These are phyloP conservation scores for Lachancea lanzarotensis DNA, from an alignment of 805 yeast genomes.

Conservation along the genomic window DNA sequence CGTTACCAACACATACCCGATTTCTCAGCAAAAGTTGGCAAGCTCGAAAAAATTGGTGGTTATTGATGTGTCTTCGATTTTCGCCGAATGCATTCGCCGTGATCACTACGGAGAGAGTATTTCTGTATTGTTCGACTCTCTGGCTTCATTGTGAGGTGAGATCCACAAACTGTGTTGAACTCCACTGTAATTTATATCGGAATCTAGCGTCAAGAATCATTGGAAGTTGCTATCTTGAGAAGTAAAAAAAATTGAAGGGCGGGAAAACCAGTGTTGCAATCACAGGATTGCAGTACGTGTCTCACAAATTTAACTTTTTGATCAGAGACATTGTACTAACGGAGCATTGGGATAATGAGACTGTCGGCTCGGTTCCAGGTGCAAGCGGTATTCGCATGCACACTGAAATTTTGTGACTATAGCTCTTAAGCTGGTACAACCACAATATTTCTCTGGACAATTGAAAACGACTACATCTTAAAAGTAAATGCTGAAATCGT, in stretches of 20 bases:
- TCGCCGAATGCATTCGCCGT: conserved; percentile 97
- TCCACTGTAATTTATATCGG: conserved; percentile 4
- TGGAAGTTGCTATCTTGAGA: neutral
- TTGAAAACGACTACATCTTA: conserved; percentile 1
- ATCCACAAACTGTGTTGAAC: neutral
- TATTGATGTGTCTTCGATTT: conserved; percentile 89
- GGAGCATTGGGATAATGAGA: conserved; percentile 49
- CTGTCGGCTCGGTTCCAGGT: neutral
- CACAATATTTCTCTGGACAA: neutral
- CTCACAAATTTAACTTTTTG: conserved; percentile 12
- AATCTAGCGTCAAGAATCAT: conserved; percentile 2
- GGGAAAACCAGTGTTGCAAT: conserved; percentile 44
- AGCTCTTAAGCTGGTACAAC: neutral
- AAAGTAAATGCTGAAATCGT: neutral
- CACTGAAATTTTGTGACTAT: neutral
- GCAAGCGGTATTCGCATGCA: conserved; percentile 1
- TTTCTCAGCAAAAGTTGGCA: conserved; percentile 52
- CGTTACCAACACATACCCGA: conserved; percentile 95
- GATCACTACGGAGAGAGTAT: conserved; percentile 98
- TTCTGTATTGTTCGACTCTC: conserved; percentile 84
- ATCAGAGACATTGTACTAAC: conserved; percentile 42
- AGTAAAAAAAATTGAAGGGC: neutral
- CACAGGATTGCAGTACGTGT: conserved; percentile 49
- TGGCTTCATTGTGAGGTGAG: conserved; percentile 41
- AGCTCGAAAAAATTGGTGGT: conserved; percentile 66